A percentile compares a stretch with the other conserved stretches of the same genome.
Conservation (phyloP, 106 monocot genomes). For the Platanthera zijinensis region DNA sequence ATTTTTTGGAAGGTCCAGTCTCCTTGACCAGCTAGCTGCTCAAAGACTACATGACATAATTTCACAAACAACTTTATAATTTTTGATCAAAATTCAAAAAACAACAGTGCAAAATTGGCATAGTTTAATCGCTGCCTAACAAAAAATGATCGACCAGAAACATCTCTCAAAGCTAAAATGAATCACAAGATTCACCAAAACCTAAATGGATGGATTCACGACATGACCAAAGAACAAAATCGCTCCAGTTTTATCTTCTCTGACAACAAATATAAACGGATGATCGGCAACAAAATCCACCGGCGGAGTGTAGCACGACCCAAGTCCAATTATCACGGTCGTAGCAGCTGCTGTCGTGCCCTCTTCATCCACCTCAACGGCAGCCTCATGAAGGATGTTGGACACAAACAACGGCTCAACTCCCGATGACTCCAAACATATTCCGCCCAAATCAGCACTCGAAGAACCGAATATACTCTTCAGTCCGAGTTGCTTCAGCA, state of each 20-base stretch:
- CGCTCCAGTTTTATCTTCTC: conserved; percentile 13
- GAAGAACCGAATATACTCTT: conserved; percentile 1
- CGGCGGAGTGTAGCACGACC: background rate
- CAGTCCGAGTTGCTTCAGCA: conserved; percentile 8
- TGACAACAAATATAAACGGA: conserved; percentile 36
- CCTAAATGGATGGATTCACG: background rate
- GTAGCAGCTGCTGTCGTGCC: conserved; percentile 25
- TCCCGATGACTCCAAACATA: background rate
- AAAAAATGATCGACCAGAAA: too few species aligned
- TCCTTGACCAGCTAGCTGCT: too few species aligned
- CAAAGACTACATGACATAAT: too few species aligned
- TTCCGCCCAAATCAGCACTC: conserved; percentile 14
- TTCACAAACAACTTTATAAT: too few species aligned
- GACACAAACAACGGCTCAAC: conserved; percentile 8
- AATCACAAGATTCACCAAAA: too few species aligned
- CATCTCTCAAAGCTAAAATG: too few species aligned
- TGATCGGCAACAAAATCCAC: conserved; percentile 29
- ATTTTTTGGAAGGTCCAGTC: too few species aligned
- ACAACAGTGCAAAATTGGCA: too few species aligned
- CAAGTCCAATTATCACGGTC: background rate
- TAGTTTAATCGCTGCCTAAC: too few species aligned
- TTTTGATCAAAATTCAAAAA: too few species aligned
- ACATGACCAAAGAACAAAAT: conserved; percentile 22
- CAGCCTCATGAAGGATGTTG: conserved; percentile 15
- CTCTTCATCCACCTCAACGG: conserved; percentile 23